A percentile compares a stretch with the other conserved stretches of the same genome.
These are phyloP conservation scores for Quercus rubra DNA, from an alignment of 306 rosid genomes.

Conservation along the genomic window DNA sequence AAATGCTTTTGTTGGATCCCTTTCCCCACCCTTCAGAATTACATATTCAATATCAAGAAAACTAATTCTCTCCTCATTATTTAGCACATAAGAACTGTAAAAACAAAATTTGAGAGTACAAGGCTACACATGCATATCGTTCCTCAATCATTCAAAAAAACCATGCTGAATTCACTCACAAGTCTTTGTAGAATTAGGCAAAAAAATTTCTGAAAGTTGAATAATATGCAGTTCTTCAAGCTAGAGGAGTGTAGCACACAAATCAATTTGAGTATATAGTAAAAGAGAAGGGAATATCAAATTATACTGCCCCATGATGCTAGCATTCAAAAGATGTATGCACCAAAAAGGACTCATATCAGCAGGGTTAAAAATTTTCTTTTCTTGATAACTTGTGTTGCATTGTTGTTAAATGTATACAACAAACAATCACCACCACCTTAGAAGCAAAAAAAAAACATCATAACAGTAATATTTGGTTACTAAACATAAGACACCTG, in stretches of 20 bases:
- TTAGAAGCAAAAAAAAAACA: neutral
- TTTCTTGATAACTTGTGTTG: neutral
- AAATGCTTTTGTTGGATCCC: neutral
- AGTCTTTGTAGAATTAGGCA: too few relatives aligned
- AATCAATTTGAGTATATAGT: neutral
- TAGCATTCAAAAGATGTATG: neutral
- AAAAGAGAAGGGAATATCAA: neutral
- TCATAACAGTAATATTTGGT: constrained; percentile 26
- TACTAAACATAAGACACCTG: constrained; percentile 30
- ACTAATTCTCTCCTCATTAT: too few relatives aligned
- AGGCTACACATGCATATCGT: too few relatives aligned
- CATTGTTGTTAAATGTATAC: constrained; percentile 27
- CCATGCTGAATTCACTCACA: too few relatives aligned
- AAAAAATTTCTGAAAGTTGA: too few relatives aligned
- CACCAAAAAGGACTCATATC: neutral
- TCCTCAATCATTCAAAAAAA: too few relatives aligned
- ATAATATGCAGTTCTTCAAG: neutral
- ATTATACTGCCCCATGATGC: too few relatives aligned
- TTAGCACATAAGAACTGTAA: neutral
- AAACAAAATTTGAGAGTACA: too few relatives aligned
- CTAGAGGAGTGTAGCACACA: neutral
- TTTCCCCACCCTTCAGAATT: neutral
- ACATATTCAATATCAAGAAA: neutral
- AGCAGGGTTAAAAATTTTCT: constrained; percentile 1
- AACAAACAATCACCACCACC: constrained; percentile 23